Evolutionary conservation across 2,329 filamentous ascomycete genomes (phyloP), one percentile per base, ranked within the genome.

Genomic region (Decorospora gaudefroyi): DNA sequence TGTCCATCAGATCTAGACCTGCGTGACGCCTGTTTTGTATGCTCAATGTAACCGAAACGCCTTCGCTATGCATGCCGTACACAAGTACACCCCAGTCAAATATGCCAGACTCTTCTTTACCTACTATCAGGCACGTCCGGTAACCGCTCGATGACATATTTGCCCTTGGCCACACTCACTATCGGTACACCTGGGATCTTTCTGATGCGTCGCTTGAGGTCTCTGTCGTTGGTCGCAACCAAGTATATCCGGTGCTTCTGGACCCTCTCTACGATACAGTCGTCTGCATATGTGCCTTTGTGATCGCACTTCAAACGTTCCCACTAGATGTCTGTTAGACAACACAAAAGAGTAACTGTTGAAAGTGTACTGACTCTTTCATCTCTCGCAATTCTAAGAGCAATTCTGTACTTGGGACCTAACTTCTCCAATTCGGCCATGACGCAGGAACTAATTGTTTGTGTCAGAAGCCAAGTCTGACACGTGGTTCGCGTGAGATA

Each of bases 111-210:
- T 22, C 11, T 15, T 13, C 17, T 21, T 25, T 36, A 18, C 16
- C 16, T 6, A 32, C 62, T 82, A 57, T 90, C 85, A 22, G 88
- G 88, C 25, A 88, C 89, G 71, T 90, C 88, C 4, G 91, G 91
- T 51, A 96, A 73, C 61, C 91, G 83, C 78, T 97, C 93, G 64
- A 99, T 93, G 33, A 92, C 86, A 72, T 96, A 97, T 72, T 96
- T 96, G 31, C 88, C 90, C 63, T 88, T 82, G 4, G 87, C 88
- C 18, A 93, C 89, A 63, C 85, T 90, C 78, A 96, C 80, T 59
- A 88, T 83, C 17, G 85, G 85, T 44, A 87, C 84, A 70, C 85
- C 85, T 1, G 85, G 85, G 38, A 93, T 83, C 75, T 96, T 96
- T 52, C 91, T 79, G 61, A 96, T 79, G 44, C 91, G 78, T 65